These are phyloP conservation scores for Parmales sp. DNA, from an alignment of 108 stramenopile genomes.

Conservation along the genomic window DNA sequence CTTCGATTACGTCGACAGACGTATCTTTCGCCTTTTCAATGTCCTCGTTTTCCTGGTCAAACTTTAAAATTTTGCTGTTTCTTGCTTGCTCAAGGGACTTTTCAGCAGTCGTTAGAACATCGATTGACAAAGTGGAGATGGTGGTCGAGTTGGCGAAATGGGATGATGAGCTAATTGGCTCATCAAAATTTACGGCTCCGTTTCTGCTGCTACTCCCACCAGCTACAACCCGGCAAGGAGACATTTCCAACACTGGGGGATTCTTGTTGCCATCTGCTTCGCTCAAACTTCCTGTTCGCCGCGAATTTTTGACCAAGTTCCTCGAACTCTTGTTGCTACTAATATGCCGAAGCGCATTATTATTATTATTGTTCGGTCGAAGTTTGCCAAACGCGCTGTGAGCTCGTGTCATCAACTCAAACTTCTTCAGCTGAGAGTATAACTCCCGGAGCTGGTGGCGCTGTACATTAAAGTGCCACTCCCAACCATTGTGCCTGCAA, in stretches of 20 bases:
- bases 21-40: not conserved
- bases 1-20: not conserved
- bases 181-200: too few relatives aligned
- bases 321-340: not conserved
- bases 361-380: not conserved
- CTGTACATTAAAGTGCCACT: not conserved
- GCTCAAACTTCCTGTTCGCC: not conserved
- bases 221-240: too few relatives aligned
- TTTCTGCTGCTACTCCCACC: too few relatives aligned
- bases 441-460: not conserved
- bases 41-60: not conserved
- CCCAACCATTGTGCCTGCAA: not conserved
- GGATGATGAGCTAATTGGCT: too few relatives aligned
- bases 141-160: too few relatives aligned
- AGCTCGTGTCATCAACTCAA: not conserved
- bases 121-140: too few relatives aligned
- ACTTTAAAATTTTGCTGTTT: not conserved
- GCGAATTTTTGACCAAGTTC: not conserved
- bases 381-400: not conserved
- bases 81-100: too few relatives aligned
- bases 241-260: too few relatives aligned
- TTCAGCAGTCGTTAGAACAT: too few relatives aligned
- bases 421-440: conserved; percentile 5
- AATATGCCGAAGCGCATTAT: not conserved
- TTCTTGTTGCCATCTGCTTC: too few relatives aligned